Percentiles rank a stretch among this genome's conserved stretches.
Conservation (phyloP, 805 yeast genomes). For the Candida koratica region DNA sequence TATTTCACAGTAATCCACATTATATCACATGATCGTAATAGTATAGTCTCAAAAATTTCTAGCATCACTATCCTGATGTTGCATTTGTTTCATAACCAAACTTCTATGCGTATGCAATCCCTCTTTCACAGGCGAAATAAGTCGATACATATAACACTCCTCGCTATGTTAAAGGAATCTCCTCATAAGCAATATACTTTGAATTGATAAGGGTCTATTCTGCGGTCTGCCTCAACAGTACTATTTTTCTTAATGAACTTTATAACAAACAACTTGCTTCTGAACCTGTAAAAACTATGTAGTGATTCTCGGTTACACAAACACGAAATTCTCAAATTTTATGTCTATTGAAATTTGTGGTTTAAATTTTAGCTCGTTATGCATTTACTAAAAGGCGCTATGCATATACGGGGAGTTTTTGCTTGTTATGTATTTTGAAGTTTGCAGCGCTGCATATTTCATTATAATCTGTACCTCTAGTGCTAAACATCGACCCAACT, state of each 20-base stretch:
- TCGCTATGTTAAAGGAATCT: too few relatives aligned
- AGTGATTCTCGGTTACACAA: constrained; percentile 1
- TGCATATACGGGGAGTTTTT: constrained; percentile 4
- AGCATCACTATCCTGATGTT: neutral
- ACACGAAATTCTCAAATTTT: neutral
- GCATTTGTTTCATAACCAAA: constrained; percentile 5
- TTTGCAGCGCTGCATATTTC: neutral
- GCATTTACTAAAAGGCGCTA: constrained; percentile 3
- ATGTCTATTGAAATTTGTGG: constrained; percentile 4
- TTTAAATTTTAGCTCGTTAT: neutral
- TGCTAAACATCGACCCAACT: neutral
- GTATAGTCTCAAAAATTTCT: too few relatives aligned
- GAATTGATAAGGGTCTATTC: too few relatives aligned
- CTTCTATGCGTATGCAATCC: constrained; percentile 6
- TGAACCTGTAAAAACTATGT: constrained; percentile 3
- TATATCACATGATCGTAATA: too few relatives aligned
- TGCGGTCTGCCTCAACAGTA: too few relatives aligned
- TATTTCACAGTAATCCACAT: too few relatives aligned
- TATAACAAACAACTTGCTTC: constrained; percentile 5
- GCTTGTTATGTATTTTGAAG: neutral
- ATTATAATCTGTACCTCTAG: neutral
- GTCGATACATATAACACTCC: neutral
- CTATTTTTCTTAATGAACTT: too few relatives aligned
- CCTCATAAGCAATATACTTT: too few relatives aligned
- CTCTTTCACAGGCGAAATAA: neutral